Base-by-base conservation (phyloP, 2,329 filamentous ascomycete species). In the Ceratocystis cacaofunesta region DNA sequence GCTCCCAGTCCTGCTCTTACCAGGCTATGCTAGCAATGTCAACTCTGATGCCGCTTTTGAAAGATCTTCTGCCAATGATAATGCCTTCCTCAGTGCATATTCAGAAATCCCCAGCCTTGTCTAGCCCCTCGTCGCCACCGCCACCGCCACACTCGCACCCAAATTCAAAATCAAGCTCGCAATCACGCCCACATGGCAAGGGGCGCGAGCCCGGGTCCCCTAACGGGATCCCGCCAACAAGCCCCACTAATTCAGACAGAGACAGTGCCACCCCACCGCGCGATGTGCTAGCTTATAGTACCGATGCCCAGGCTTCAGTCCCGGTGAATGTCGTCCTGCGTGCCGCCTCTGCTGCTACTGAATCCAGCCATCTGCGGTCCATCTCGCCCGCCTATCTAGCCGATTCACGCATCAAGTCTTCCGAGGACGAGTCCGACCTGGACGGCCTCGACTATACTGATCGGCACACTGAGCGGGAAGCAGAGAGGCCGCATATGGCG, bases 21-120 rank as follows among this genome's bases (percentile, higher is more conserved):
- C 55, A 36, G 30, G 32, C 41, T n/a, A 65, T 65, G 63, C 81
- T 84, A 81, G 76, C 79, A 62, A 82, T 84, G 82, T 76, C 79
- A 61, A 78, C 79, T 28, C 72, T 85, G 8, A 72, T 85, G 36
- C 80, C 82, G 32, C 72, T 85, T 67, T 75, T 85, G 64, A 79
- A 80, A 68, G 82, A 84, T 69, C 74, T 85, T 61, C 73, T 85
- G 61, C 82, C 82, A 67, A 84, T 85, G 78, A 78, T 85, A 66
- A 74, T 84, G 71, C 81, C 82, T 1, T 76, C 78, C 2, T 74
- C 76, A n/a, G 80, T 87, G n/a, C 77, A 82, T 64, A 76, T 87
- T 66, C 81, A 67, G 41, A 67, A 41, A 78, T 76, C 68, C 76
- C 78, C 44, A 66, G 25, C 65, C 61, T 65, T 62, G 52, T 68